Evolutionary conservation across 768 basidiomycete species (phyloP), one percentile per base, ranked within the genome.

Genomic region (Tubosaeta sp.): DNA sequence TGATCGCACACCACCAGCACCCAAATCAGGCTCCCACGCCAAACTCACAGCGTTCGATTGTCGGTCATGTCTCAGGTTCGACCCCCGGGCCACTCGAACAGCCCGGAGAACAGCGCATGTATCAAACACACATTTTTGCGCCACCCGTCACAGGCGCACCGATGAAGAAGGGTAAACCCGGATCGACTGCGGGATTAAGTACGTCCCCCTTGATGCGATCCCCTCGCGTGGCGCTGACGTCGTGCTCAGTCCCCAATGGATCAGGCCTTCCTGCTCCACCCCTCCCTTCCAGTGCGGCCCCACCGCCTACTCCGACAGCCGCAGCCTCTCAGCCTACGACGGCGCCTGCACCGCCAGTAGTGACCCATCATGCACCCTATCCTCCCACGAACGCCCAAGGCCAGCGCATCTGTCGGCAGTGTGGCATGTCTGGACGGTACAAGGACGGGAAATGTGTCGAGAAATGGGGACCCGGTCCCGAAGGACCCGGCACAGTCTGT

Each of bases 391-490:
- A 87, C 61, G 72, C 76, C 1, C 73, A 77, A 46, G 88, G 88
- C 0, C 88, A 89, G 62, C 74, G 88, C 22, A 88, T 86, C 44
- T 90, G 88, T 64, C 73, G 87, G 6, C 85, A 87, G 60, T 91
- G 88, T 59, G 86, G 86, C 0, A 70, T 84, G 39, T 73, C 81
- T 0, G 88, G 88, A 0, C 73, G 88, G 1, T 91, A 90, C 71
- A 89, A 89, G 71, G 88, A 91, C 19, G 86, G 84, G 9, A 88
- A 88, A 59, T 91, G 88, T 64, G 88, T 91, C 47, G 88, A 91
- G 62, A 91, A 91, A 67, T 91, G 88, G 88, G 88, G 88, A 1
- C 88, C 88, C 22, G 88, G 88, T 5, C 88, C 88, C 43, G 79
- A 84, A 68, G 88, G 88, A 0, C 88, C 88, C 46, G 88, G 88